A percentile compares a stretch with the other conserved stretches of the same genome.
These are phyloP conservation scores for Uncinocarpus reesii DNA, from an alignment of 2,329 filamentous ascomycete species.

Conservation along the genomic window DNA sequence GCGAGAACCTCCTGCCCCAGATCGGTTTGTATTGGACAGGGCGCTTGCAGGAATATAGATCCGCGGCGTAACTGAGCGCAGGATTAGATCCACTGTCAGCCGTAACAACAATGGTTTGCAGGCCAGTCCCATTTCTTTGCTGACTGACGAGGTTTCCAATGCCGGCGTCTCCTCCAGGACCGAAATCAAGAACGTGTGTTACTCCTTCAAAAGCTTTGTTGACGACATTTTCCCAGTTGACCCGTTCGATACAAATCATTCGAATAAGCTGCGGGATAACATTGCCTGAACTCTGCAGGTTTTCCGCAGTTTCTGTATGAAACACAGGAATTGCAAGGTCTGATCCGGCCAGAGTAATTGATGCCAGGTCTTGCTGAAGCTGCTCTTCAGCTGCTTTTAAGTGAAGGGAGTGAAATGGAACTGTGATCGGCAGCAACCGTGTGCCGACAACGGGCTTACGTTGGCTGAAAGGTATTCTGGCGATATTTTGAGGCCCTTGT, in stretches of 20 bases:
- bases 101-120: constrained; percentile 88
- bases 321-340: constrained; percentile 75
- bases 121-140: constrained; percentile 97
- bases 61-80: constrained; percentile 94
- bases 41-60: constrained; percentile 91
- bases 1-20: constrained; percentile 95
- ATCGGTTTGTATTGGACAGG: constrained; percentile 90
- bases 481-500: constrained; percentile 72
- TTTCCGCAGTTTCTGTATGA: constrained; percentile 78
- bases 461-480: constrained; percentile 82
- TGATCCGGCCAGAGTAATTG: constrained; percentile 62
- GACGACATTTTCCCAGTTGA: constrained; percentile 93
- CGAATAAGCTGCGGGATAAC: constrained; percentile 77
- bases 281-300: constrained; percentile 65
- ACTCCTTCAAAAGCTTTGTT: constrained; percentile 64
- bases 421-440: constrained; percentile 92
- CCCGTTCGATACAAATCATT: constrained; percentile 86
- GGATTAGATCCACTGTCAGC: constrained; percentile 76
- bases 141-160: constrained; percentile 92
- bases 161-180: constrained; percentile 89
- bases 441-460: constrained; percentile 94
- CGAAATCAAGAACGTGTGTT: constrained; percentile 92
- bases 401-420: constrained; percentile 96
- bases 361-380: constrained; percentile 76
- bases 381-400: constrained; percentile 68